Conservation (phyloP, 768 basidiomycete species). For the Postia placenta region DNA sequence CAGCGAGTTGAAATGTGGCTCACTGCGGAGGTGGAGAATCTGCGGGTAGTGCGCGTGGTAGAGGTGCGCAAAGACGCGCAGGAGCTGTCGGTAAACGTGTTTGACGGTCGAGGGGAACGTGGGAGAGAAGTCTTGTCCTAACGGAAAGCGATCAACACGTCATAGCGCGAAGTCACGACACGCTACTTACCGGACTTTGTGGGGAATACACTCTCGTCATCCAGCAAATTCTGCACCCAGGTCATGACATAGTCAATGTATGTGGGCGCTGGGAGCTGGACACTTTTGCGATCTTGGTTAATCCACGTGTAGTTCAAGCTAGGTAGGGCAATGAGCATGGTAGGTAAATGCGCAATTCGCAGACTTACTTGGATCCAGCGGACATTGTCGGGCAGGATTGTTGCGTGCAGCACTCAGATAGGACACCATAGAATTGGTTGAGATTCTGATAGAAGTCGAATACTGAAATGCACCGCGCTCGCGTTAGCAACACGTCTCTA, state of each 20-base stretch:
- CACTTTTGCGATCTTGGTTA: constrained; percentile 84
- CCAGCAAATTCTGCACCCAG: constrained; percentile 88
- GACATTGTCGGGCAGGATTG: constrained; percentile 90
- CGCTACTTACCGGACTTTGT: constrained; percentile 78
- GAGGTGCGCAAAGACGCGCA: constrained; percentile 95
- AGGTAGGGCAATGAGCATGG: neutral
- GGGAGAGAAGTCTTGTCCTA: constrained; percentile 82
- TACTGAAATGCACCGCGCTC: constrained; percentile 40
- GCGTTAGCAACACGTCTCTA: neutral
- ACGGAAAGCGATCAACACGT: neutral
- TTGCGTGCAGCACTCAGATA: constrained; percentile 89
- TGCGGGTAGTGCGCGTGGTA: constrained; percentile 92
- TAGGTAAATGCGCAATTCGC: neutral
- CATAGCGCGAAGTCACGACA: neutral
- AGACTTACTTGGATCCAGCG: constrained; percentile 72
- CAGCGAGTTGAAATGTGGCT: constrained; percentile 94
- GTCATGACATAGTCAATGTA: constrained; percentile 99
- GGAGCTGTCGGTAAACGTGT: constrained; percentile 93
- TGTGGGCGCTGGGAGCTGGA: constrained; percentile 85
- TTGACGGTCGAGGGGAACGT: constrained; percentile 87
- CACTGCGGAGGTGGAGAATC: constrained; percentile 87
- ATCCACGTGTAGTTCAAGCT: constrained; percentile 95
- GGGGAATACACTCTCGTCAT: constrained; percentile 93
- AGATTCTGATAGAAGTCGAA: constrained; percentile 97
- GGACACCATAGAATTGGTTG: constrained; percentile 93